phyloP scores from a whole-genome alignment of 495 filamentous ascomycete species.

The Evansstolkia leycettana region DNA sequence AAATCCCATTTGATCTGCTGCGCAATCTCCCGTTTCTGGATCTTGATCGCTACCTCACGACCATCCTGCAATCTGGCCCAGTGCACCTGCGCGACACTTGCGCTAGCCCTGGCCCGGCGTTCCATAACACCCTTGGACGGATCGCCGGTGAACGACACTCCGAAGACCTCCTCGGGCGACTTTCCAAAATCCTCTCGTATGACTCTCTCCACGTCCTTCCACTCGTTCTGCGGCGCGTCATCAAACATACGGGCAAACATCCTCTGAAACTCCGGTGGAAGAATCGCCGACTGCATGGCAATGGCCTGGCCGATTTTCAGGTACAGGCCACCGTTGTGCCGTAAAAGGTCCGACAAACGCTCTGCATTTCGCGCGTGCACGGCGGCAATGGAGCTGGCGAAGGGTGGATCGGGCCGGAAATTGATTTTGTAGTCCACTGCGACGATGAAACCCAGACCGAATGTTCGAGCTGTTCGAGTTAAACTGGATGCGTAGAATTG shows the following conservation, averaged over 20 bases:
- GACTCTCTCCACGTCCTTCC: conserved; percentile 76
- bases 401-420: conserved; percentile 65
- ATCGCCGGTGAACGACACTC: conserved; percentile 62
- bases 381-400: conserved; percentile 52
- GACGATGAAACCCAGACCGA: conserved; percentile 65
- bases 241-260: conserved; percentile 98
- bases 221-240: conserved; percentile 90
- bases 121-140: conserved; percentile 73
- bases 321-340: conserved; percentile 83
- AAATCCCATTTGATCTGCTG: conserved; percentile 86
- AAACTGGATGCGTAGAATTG: conserved; percentile 66
- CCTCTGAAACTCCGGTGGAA: conserved; percentile 85
- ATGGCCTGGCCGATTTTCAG: conserved; percentile 97
- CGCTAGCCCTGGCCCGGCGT: conserved; percentile 70
- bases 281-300: conserved; percentile 89
- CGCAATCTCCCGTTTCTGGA: conserved; percentile 90
- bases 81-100: conserved; percentile 92
- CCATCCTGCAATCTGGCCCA: conserved; percentile 81
- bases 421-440: conserved; percentile 94
- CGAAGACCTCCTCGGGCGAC: conserved; percentile 78
- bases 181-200: conserved; percentile 80
- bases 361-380: conserved; percentile 76
- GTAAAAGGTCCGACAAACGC: conserved; percentile 64
- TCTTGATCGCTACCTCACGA: conserved; percentile 83
- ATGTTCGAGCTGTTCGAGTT: conserved; percentile 70